These are phyloP conservation scores for Trichoderma simmonsii DNA, from an alignment of 2,329 filamentous ascomycete species.

Conservation along the genomic window DNA sequence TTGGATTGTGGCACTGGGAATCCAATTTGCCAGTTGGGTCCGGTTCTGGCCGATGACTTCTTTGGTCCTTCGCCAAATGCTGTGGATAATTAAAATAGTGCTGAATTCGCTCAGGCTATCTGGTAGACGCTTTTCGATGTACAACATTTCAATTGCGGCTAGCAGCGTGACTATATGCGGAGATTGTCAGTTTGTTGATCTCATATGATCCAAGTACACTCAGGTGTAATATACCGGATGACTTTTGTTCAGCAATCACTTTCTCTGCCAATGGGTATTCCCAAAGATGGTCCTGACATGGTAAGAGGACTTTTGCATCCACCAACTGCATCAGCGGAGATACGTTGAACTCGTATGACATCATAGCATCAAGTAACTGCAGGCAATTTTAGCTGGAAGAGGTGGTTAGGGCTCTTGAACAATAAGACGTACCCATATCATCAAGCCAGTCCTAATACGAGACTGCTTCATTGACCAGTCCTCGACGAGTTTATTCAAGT, in stretches of 20 bases:
- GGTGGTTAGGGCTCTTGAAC: not conserved
- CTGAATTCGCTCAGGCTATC: not conserved
- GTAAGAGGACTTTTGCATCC: not conserved
- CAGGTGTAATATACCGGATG: not conserved
- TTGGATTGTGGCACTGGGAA: not conserved
- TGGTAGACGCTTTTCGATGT: not conserved
- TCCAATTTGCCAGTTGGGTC: not conserved
- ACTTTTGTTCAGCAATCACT: not conserved
- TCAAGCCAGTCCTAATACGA: not conserved
- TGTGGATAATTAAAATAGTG: not conserved
- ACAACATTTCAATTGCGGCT: not conserved
- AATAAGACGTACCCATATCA: not conserved
- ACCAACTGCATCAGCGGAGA: not conserved
- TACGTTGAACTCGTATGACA: not conserved
- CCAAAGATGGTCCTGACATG: not conserved
- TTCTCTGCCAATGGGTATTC: not conserved
- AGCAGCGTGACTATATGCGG: not conserved
- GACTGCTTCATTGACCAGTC: not conserved
- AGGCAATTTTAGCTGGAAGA: not conserved
- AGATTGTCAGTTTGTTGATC: not conserved
- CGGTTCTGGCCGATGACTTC: not conserved
- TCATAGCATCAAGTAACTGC: not conserved
- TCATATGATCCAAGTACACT: not conserved
- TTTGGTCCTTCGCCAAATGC: not conserved
- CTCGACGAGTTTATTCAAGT: not conserved